Percentiles rank a stretch among this genome's conserved stretches.
These are phyloP conservation scores for Oemleria cerasiformis DNA, from an alignment of 306 rosid genomes.

Conservation along the genomic window DNA sequence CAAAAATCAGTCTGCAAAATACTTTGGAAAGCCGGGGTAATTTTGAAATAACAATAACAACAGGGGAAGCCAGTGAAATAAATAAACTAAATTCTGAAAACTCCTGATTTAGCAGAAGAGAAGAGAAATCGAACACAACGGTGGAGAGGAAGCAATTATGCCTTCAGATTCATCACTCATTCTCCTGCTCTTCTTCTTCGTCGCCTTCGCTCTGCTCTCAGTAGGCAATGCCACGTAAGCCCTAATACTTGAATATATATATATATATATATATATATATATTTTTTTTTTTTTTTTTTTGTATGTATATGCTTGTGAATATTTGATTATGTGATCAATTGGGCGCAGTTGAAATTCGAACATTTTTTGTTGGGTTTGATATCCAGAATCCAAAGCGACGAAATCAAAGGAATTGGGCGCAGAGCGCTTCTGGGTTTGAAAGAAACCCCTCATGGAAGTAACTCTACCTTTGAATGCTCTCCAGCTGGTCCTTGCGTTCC, in stretches of 20 bases:
- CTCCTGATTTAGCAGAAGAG: not conserved
- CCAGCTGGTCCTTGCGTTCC: conserved; percentile 92
- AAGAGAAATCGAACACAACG: not conserved
- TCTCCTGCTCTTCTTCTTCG: conserved; percentile 31
- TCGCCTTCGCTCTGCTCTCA: conserved; percentile 27
- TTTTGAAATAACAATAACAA: not conserved
- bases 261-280: not conserved
- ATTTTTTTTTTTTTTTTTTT: not conserved
- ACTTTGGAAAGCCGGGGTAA: not conserved
- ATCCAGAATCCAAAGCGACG: conserved; percentile 30
- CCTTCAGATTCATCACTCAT: conserved; percentile 32
- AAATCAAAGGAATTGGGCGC: conserved; percentile 37
- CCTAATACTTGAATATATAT: not conserved
- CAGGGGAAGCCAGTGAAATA: not conserved
- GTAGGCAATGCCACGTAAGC: conserved; percentile 48
- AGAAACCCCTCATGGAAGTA: conserved; percentile 66
- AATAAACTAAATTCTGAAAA: not conserved
- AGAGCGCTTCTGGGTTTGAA: conserved; percentile 68
- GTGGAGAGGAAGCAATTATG: conserved; percentile 29
- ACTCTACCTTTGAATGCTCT: conserved; percentile 73
- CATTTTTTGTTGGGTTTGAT: conserved; percentile 22
- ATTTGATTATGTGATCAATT: conserved; percentile 15
- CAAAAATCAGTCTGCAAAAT: not conserved
- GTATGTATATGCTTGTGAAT: not conserved
- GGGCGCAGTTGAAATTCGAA: conserved; percentile 10